A percentile compares a stretch with the other conserved stretches of the same genome.
Evolutionary conservation across 1,284 basidiomycete genomes (phyloP).

Genomic region (Cutaneotrichosporon cyanovorans): DNA sequence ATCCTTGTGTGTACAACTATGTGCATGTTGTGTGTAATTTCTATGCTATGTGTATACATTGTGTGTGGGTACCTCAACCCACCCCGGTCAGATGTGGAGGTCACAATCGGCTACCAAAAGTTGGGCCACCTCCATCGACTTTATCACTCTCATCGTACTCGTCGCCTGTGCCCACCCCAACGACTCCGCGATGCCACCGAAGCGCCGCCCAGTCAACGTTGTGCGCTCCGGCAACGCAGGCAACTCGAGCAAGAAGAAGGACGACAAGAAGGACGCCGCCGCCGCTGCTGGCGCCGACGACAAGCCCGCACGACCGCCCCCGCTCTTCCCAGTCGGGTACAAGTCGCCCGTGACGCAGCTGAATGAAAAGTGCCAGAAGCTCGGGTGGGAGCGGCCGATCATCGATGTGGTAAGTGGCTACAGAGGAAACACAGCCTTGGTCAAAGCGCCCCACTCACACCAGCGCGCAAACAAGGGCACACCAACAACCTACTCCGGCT

Average conservation of each 20-base stretch:
- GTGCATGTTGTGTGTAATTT: too few species aligned
- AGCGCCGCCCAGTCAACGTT: constrained; percentile 55
- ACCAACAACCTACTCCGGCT: constrained; percentile 54
- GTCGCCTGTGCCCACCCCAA: neutral
- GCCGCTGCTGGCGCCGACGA: constrained; percentile 11
- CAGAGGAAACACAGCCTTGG: too few species aligned
- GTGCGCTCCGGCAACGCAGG: constrained; percentile 79
- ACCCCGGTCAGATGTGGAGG: too few species aligned
- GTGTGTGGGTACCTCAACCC: too few species aligned
- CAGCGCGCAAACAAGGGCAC: constrained; percentile 50
- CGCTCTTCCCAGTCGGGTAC: constrained; percentile 70
- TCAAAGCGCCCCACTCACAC: constrained; percentile 3
- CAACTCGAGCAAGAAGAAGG: constrained; percentile 59
- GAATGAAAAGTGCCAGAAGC: constrained; percentile 76
- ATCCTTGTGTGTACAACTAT: too few species aligned
- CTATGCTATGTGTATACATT: too few species aligned
- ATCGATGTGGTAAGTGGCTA: constrained; percentile 60
- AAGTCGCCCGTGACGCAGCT: constrained; percentile 70
- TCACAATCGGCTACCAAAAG: too few species aligned
- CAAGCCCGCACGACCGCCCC: constrained; percentile 38
- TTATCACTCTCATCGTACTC: too few species aligned
- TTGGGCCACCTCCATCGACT: too few species aligned
- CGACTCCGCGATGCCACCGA: constrained; percentile 55
- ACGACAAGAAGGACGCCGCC: constrained; percentile 18
- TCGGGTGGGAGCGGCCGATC: constrained; percentile 70